Conservation (phyloP, 768 basidiomycete genomes). For the Tricholoma sp. region DNA sequence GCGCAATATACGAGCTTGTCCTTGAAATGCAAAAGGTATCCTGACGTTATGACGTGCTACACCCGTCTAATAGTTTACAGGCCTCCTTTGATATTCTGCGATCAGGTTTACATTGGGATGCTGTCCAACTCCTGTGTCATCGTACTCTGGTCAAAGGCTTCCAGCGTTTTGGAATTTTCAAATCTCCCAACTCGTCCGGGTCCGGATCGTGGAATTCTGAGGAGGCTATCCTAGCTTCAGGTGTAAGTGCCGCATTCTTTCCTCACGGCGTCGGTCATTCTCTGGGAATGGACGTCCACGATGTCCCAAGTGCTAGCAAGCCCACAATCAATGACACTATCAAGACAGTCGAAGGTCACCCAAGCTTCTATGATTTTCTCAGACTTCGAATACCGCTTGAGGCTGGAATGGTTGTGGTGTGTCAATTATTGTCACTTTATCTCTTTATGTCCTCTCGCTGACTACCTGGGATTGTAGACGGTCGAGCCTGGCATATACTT, state of each 20-base stretch:
- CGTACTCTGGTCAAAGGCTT: conserved; percentile 78
- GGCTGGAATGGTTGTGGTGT: conserved; percentile 80
- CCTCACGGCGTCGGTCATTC: conserved; percentile 93
- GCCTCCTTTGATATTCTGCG: conserved; percentile 63
- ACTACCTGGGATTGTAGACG: conserved; percentile 43
- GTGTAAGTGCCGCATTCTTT: conserved; percentile 83
- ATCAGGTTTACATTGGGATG: conserved; percentile 89
- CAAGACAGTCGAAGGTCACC: conserved; percentile 37
- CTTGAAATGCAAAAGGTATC: conserved; percentile 82
- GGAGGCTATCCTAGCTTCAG: conserved; percentile 69
- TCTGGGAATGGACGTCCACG: conserved; percentile 92
- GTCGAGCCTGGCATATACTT: conserved; percentile 92
- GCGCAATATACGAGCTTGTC: conserved; percentile 82
- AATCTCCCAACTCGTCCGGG: conserved; percentile 40
- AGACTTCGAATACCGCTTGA: conserved; percentile 71
- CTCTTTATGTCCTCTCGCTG: not conserved
- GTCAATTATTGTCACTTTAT: conserved; percentile 22
- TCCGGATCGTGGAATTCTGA: conserved; percentile 57
- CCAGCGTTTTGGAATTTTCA: conserved; percentile 82
- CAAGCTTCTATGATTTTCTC: conserved; percentile 75
- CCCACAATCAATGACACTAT: conserved; percentile 56
- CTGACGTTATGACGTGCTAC: too few relatives aligned
- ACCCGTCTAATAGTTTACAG: conserved; percentile 14
- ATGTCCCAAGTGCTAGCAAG: conserved; percentile 79
- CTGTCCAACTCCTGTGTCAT: conserved; percentile 80